These are phyloP conservation scores for Umbelopsis sp. DNA, from an alignment of 192 early-diverging fungal species.

Conservation along the genomic window DNA sequence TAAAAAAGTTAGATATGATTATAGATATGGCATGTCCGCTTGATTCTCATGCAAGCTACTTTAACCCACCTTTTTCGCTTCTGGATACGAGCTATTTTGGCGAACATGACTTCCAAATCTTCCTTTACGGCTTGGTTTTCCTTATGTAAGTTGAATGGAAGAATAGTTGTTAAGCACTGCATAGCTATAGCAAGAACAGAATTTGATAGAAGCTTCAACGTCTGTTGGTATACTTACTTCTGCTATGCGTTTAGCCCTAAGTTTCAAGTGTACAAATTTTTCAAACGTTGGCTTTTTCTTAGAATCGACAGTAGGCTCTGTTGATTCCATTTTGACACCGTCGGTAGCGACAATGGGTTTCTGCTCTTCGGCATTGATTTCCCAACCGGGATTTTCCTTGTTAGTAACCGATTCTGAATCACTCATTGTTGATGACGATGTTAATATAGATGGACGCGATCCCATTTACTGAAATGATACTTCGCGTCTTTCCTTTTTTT, in stretches of 20 bases:
- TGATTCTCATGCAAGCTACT: too few relatives aligned
- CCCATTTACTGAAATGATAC: background rate
- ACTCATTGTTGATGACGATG: background rate
- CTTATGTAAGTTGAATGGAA: background rate
- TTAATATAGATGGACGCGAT: slow-evolving; percentile 7
- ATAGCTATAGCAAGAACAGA: background rate
- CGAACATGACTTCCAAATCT: background rate
- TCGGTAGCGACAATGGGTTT: background rate
- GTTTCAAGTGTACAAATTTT: slow-evolving; percentile 15
- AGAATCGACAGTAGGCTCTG: background rate
- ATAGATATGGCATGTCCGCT: background rate
- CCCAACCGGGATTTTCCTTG: background rate
- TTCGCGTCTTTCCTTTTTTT: background rate
- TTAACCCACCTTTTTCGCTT: slow-evolving; percentile 1
- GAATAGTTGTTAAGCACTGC: background rate
- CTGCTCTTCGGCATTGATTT: background rate
- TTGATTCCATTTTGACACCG: background rate
- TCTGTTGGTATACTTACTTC: background rate
- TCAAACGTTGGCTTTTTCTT: slow-evolving; percentile 9
- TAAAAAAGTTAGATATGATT: background rate
- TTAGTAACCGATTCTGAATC: slow-evolving; percentile 9
- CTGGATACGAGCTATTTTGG: slow-evolving; percentile 4
- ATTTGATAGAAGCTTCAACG: background rate
- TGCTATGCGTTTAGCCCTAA: background rate
- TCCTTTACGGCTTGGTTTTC: background rate